Evolutionary conservation across 2,329 filamentous ascomycete species (phyloP).

Genomic region (Fusarium compactum): DNA sequence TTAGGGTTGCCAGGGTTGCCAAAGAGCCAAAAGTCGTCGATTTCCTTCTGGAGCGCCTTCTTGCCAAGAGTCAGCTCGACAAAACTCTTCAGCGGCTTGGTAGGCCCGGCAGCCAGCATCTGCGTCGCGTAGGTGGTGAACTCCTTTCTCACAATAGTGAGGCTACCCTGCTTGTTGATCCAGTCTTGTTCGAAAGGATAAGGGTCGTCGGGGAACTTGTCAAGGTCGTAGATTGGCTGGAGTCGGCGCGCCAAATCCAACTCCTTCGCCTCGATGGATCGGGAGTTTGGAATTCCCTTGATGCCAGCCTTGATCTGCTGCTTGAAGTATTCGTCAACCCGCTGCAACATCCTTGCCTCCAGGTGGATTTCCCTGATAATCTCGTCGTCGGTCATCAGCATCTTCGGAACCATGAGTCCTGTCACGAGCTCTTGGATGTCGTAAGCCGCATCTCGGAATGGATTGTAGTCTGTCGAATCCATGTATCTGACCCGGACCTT

Average conservation of each 20-base stretch:
- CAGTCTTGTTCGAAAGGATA: not conserved
- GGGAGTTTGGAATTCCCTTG: not conserved
- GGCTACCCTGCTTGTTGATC: not conserved
- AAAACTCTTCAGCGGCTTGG: not conserved
- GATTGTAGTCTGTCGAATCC: no score
- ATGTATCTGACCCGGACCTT: not conserved
- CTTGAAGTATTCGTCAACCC: not conserved
- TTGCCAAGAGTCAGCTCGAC: not conserved
- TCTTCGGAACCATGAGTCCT: not conserved
- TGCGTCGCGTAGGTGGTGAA: not conserved
- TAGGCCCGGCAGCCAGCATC: not conserved
- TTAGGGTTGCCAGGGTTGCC: not conserved
- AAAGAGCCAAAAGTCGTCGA: not conserved
- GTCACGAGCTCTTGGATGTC: not conserved
- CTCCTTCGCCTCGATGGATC: not conserved
- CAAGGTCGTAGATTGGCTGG: accelerated
- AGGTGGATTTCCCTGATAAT: not conserved
- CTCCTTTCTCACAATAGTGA: not conserved
- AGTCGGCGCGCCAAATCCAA: accelerated
- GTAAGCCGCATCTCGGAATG: not conserved
- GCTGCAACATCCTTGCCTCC: not conserved
- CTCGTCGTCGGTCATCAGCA: not conserved
- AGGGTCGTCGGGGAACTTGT: not conserved
- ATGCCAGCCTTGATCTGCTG: not conserved
- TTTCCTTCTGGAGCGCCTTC: not conserved